Base-by-base conservation (phyloP, 805 yeast species). In the Spathaspora gorwiae region DNA sequence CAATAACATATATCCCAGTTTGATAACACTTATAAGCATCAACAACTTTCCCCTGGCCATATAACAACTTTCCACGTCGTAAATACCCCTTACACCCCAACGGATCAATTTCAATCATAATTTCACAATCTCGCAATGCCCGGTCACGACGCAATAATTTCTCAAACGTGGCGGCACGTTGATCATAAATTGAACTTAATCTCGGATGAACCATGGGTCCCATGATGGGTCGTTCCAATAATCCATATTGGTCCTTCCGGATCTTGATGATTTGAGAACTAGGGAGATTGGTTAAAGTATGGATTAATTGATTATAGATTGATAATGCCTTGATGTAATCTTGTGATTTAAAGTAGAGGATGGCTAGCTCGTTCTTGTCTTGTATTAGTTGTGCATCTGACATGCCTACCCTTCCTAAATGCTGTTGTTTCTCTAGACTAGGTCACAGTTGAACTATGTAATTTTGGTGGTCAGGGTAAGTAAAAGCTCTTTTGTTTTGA, bases 41-140 rank as follows among this genome's bases (percentile, higher is more conserved):
- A 1, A 51, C 27, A 2, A 64, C 54, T 15, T 62, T 52, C 1
- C 60, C 59, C 35, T 54, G 44, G 8, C 47, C 43, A 24, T 48
- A 11, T 19, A 65, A 53, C 3, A 75, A 48, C 51, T 76, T 78
- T 2, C 72, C 68, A 3, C 60, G 56, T 32, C 83, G 53, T 33
- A 78, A 57, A 49, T 77, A 76, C 1, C 79, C 80, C 54, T 75
- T 77, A 55, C 78, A 73, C 13, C 74, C 64, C 26, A 70, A 51
- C 0, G 80, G 80, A 32, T 75, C 78, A 2, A 65, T 14, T 11
- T 48, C 47, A 3, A 72, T 53, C 37, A 74, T 50, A 32, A 44
- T 50, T 29, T 60, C 52, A 0, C 73, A 73, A 45, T 76, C 80
- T 26, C 49, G 47, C 27, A 67, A 57, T 0, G 80, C 76, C 8